Evolutionary conservation across 2,329 filamentous ascomycete genomes (phyloP).

Genomic region (Neofusicoccum kwambonambiense): DNA sequence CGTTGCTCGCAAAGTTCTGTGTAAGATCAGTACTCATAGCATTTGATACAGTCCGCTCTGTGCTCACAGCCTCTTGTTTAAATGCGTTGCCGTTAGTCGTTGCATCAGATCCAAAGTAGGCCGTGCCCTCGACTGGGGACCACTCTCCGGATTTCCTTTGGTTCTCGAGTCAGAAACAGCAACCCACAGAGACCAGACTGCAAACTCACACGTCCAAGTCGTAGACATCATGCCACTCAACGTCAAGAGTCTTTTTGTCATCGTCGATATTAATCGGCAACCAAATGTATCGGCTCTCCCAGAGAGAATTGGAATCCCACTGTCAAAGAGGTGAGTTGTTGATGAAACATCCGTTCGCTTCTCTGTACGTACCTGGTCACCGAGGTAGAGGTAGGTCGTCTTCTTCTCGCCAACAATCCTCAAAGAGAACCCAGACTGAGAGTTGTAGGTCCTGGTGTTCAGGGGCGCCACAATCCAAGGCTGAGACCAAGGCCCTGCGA

Average conservation of each 20-base stretch:
- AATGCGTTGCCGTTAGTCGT: slow-evolving; percentile 49
- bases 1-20: slow-evolving; percentile 48
- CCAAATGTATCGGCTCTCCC: slow-evolving; percentile 60
- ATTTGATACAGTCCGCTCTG: not conserved
- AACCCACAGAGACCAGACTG: not conserved
- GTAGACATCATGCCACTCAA: slow-evolving; percentile 58
- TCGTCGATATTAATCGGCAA: slow-evolving; percentile 55
- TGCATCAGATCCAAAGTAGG: slow-evolving; percentile 50
- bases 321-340: slow-evolving; percentile 8
- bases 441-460: slow-evolving; percentile 54
- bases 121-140: slow-evolving; percentile 46
- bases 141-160: slow-evolving; percentile 48
- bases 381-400: slow-evolving; percentile 54
- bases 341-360: not conserved
- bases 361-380: slow-evolving; percentile 37
- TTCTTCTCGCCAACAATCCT: slow-evolving; percentile 49
- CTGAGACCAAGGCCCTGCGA: slow-evolving; percentile 55
- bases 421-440: slow-evolving; percentile 53
- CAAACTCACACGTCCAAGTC: slow-evolving; percentile 49
- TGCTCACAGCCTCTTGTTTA: slow-evolving; percentile 51
- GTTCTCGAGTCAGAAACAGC: not conserved
- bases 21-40: not conserved
- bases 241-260: slow-evolving; percentile 48
- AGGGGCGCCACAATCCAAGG: slow-evolving; percentile 53
- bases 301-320: slow-evolving; percentile 57